Percentiles rank a stretch among this genome's conserved stretches.
Conservation (phyloP, 768 basidiomycete genomes). For the Tephrocybe sp. region DNA sequence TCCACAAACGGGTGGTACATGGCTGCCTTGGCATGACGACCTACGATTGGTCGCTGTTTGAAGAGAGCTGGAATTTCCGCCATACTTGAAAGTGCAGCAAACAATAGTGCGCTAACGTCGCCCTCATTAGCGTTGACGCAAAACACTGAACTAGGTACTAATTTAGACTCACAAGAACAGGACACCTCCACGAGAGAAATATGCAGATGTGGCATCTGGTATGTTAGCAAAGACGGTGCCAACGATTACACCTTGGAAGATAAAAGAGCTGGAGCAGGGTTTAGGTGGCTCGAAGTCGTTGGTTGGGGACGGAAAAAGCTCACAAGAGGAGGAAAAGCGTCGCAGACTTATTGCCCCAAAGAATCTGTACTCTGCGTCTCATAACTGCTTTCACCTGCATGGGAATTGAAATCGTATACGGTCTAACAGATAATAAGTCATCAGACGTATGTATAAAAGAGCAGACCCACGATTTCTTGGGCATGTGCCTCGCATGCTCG, state of each 20-base stretch:
- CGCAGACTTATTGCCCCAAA: slow-evolving; percentile 28
- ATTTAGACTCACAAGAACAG: slow-evolving; percentile 61
- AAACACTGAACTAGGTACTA: neutral
- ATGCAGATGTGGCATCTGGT: slow-evolving; percentile 51
- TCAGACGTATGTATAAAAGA: neutral
- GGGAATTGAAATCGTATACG: slow-evolving; percentile 32
- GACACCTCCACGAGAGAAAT: slow-evolving; percentile 76
- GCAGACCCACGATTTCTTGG: slow-evolving; percentile 24
- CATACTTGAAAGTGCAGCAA: slow-evolving; percentile 57
- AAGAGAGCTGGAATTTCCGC: slow-evolving; percentile 67
- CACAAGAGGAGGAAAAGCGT: slow-evolving; percentile 30
- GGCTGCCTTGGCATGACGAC: slow-evolving; percentile 54
- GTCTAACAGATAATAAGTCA: slow-evolving; percentile 19
- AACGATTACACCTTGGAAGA: slow-evolving; percentile 48
- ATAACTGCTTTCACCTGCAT: slow-evolving; percentile 39
- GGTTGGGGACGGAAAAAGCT: slow-evolving; percentile 2
- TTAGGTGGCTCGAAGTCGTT: neutral
- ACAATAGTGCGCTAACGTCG: slow-evolving; percentile 47
- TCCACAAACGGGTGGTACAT: slow-evolving; percentile 61
- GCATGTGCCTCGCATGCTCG: slow-evolving; percentile 50
- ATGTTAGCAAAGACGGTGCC: slow-evolving; percentile 66
- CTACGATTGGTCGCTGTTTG: slow-evolving; percentile 56
- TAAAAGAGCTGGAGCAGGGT: slow-evolving; percentile 38
- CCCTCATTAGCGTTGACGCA: neutral
- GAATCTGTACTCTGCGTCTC: slow-evolving; percentile 35